Percentiles rank a stretch among this genome's conserved stretches.
Conservation (phyloP, 371 early-diverging fungal genomes). For the Mortierella polycephala region DNA sequence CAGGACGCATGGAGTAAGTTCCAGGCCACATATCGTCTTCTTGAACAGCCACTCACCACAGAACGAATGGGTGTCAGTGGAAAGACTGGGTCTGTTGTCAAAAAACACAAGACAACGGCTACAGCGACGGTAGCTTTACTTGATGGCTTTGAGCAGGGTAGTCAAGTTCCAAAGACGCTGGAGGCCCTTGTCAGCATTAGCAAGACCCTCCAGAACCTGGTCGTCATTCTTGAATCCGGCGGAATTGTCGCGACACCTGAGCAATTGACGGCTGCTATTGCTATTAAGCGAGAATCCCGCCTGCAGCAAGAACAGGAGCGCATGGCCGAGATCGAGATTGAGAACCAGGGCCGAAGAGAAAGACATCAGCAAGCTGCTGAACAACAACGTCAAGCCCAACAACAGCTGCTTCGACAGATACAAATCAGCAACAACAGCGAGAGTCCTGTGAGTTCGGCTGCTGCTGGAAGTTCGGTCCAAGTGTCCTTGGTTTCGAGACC, state of each 20-base stretch:
- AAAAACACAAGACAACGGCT: background rate
- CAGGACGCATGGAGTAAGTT: slow-evolving; percentile 15
- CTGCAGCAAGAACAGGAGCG: no score
- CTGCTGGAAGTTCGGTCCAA: no score
- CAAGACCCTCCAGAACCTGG: slow-evolving; percentile 37
- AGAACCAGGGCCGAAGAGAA: background rate
- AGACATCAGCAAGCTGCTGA: background rate
- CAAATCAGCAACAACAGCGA: no score
- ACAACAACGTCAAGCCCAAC: no score
- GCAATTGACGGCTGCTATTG: slow-evolving; percentile 1
- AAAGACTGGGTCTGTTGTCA: background rate
- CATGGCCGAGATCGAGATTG: background rate
- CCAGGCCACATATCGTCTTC: background rate
- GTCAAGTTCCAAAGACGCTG: slow-evolving; percentile 2
- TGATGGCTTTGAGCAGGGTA: background rate
- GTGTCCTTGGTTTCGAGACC: no score
- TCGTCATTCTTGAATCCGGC: slow-evolving; percentile 18
- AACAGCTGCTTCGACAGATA: no score
- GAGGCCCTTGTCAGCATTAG: slow-evolving; percentile 19
- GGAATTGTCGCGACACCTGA: slow-evolving; percentile 28
- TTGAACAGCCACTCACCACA: background rate
- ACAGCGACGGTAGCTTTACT: background rate
- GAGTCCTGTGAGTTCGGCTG: no score
- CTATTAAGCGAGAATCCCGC: background rate
- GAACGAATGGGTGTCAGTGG: background rate